phyloP scores from a whole-genome alignment of 1,139 yeast species.

The Suhomyces panamericanus region DNA sequence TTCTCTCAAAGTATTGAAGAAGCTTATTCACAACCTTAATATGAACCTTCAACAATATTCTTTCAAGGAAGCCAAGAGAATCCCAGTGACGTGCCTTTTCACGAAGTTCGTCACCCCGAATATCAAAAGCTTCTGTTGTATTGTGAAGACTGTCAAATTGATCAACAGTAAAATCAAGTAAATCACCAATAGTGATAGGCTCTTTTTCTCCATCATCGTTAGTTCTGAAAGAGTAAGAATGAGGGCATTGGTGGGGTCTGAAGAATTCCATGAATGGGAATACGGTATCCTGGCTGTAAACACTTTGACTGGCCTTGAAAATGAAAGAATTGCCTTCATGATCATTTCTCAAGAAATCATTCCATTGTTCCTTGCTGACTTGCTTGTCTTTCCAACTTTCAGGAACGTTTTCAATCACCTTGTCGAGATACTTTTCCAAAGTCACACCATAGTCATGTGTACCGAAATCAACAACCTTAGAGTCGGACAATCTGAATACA shows the following conservation, averaged over 20 bases:
- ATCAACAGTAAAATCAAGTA: conserved; percentile 20
- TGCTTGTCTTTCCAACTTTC: conserved; percentile 19
- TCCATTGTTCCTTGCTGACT: conserved; percentile 18
- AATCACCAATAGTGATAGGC: not conserved
- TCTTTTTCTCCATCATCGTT: conserved; percentile 5
- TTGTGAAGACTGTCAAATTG: conserved; percentile 30
- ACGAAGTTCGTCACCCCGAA: conserved; percentile 33
- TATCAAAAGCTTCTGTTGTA: conserved; percentile 40
- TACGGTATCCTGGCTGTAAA: conserved; percentile 11
- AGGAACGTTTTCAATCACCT: conserved; percentile 34
- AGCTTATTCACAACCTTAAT: conserved; percentile 43
- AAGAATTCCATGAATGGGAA: conserved; percentile 30
- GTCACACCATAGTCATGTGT: conserved; percentile 38
- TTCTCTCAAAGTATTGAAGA: conserved; percentile 61
- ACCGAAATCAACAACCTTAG: conserved; percentile 48
- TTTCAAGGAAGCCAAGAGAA: conserved; percentile 40
- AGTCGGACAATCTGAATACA: conserved; percentile 53
- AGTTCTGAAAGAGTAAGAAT: conserved; percentile 13
- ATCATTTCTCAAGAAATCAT: conserved; percentile 19
- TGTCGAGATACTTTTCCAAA: conserved; percentile 32
- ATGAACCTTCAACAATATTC: conserved; percentile 36
- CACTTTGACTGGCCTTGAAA: conserved; percentile 25
- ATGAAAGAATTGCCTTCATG: conserved; percentile 25
- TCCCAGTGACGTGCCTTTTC: conserved; percentile 35
- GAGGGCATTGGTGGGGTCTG: conserved; percentile 20